Evolutionary conservation across 768 basidiomycete species (phyloP).

Genomic region (Boletus pseudo-olivaceus): DNA sequence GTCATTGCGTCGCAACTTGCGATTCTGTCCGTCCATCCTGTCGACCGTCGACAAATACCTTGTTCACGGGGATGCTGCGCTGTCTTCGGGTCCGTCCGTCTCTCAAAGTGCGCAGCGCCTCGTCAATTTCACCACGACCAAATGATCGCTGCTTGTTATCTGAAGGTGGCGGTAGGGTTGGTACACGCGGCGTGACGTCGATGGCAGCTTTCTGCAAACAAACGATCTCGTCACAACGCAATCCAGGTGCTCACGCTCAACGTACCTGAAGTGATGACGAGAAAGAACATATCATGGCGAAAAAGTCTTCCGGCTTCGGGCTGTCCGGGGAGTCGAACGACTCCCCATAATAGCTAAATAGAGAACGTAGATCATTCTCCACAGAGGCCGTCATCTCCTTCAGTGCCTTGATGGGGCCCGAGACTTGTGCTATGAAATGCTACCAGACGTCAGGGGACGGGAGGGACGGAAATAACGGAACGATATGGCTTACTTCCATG

Average conservation of each 20-base stretch:
- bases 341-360: conserved; percentile 79
- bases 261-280: conserved; percentile 66
- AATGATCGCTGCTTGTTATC: conserved; percentile 41
- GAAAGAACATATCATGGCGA: conserved; percentile 70
- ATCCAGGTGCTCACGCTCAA: not conserved
- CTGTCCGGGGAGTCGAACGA: conserved; percentile 58
- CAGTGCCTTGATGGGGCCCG: conserved; percentile 59
- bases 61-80: conserved; percentile 15
- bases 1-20: not conserved
- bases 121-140: conserved; percentile 77
- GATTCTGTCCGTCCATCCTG: conserved; percentile 9
- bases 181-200: conserved; percentile 39
- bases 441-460: conserved; percentile 5
- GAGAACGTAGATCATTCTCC: conserved; percentile 53
- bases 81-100: conserved; percentile 42
- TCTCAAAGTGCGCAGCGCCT: conserved; percentile 78
- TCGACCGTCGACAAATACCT: conserved; percentile 29
- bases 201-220: conserved; percentile 61
- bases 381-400: conserved; percentile 55
- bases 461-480: not conserved
- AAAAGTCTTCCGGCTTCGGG: conserved; percentile 80
- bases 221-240: not conserved
- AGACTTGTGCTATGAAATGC: conserved; percentile 37
- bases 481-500: conserved; percentile 55
- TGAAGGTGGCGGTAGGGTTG: not conserved